These are phyloP conservation scores for Lanmaoa rubissima DNA, from an alignment of 768 basidiomycete genomes.

Conservation along the genomic window DNA sequence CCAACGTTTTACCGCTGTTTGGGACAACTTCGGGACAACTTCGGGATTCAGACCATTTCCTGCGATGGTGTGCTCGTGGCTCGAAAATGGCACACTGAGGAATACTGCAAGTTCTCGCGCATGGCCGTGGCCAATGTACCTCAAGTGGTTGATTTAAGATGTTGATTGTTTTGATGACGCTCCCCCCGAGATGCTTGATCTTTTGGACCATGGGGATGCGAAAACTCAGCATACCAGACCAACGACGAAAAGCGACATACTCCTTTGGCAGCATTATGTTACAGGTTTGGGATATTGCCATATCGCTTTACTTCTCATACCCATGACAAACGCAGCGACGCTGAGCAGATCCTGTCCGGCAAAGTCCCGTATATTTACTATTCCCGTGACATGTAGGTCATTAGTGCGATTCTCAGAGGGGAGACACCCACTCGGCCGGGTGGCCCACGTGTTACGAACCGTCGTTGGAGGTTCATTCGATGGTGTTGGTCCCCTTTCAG, in stretches of 20 bases:
- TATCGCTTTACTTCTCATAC: neutral
- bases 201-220: conserved; percentile 12
- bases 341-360: conserved; percentile 9
- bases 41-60: too few species aligned
- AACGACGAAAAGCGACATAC: conserved; percentile 1
- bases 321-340: neutral
- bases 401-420: neutral
- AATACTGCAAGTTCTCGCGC: too few species aligned
- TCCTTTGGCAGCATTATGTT: conserved; percentile 31
- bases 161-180: too few species aligned
- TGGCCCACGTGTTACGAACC: neutral
- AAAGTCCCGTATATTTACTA: neutral
- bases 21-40: too few species aligned
- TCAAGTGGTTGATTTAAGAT: too few species aligned
- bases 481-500: conserved; percentile 3
- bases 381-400: neutral
- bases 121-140: too few species aligned
- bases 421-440: neutral
- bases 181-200: conserved; percentile 37
- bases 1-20: too few species aligned
- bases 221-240: neutral
- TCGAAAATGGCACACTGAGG: too few species aligned
- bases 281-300: conserved; percentile 4
- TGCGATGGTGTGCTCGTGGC: too few species aligned
- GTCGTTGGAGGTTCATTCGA: neutral